A percentile compares a stretch with the other conserved stretches of the same genome.
Evolutionary conservation across 352 stramenopile species (phyloP).

Genomic region (Achlya hypogyna): DNA sequence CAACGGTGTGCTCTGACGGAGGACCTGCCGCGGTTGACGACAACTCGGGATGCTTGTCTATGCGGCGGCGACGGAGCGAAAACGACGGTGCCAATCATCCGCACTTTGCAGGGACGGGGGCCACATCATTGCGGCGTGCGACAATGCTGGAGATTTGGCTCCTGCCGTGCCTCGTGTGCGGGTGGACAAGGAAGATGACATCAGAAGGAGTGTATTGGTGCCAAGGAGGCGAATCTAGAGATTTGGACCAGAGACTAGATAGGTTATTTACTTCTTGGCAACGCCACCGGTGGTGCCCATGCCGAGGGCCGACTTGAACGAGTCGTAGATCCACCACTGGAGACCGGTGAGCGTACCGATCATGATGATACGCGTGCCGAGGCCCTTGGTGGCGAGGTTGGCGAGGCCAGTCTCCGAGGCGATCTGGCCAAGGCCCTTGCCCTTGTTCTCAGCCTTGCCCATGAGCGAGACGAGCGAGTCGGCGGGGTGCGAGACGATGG

Average conservation of each 20-base stretch:
- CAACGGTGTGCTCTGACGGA: too few species aligned
- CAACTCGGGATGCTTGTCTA: too few species aligned
- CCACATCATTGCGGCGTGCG: too few species aligned
- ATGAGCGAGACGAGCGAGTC: constrained; percentile 98
- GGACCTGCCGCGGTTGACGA: too few species aligned
- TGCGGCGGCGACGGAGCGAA: too few species aligned
- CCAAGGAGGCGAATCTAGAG: constrained; percentile 3
- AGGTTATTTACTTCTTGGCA: constrained; percentile 24
- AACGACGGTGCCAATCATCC: too few species aligned
- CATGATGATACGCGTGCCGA: constrained; percentile 93
- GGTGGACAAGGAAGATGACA: not conserved
- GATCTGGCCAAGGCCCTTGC: constrained; percentile 86
- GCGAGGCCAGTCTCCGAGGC: constrained; percentile 63
- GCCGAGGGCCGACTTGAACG: constrained; percentile 89
- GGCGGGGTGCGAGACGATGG: constrained; percentile 98
- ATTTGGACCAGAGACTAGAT: constrained; percentile 1
- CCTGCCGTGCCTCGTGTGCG: too few species aligned
- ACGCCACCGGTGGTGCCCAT: constrained; percentile 86
- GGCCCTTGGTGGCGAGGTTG: constrained; percentile 81
- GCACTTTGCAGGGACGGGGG: too few species aligned
- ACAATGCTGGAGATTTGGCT: too few species aligned
- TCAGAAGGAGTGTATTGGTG: constrained; percentile 4
- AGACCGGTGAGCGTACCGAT: constrained; percentile 93
- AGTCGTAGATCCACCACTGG: constrained; percentile 96
- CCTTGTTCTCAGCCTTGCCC: constrained; percentile 86